Conservation (phyloP, 2,329 filamentous ascomycete species). For the Metarhizium guizhouense region DNA sequence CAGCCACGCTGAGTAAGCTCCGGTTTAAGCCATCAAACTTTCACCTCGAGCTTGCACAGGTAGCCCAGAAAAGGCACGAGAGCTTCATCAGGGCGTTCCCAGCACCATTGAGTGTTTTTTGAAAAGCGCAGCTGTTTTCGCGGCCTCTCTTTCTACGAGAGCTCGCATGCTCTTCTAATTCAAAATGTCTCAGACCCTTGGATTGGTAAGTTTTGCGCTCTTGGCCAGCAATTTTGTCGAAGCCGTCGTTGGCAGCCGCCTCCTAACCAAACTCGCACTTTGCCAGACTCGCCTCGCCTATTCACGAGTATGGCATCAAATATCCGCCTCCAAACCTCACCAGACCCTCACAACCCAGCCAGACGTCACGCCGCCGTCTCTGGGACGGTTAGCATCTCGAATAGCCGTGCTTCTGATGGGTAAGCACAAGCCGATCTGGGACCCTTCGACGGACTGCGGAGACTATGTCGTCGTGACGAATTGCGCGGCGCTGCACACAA, state of each 20-base stretch:
- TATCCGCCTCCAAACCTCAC: conserved; percentile 62
- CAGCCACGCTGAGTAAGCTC: conserved; percentile 3
- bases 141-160: conserved; percentile 5
- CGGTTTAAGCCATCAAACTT: neutral
- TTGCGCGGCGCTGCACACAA: conserved; percentile 78
- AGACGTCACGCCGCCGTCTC: conserved; percentile 60
- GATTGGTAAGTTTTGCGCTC: conserved; percentile 46
- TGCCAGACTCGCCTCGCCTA: conserved; percentile 87
- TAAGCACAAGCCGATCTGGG: conserved; percentile 97
- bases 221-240: neutral
- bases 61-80: neutral
- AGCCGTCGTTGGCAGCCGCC: neutral
- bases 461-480: conserved; percentile 96
- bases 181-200: conserved; percentile 67
- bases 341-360: conserved; percentile 48
- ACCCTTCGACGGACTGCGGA: conserved; percentile 95
- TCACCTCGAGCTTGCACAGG: neutral
- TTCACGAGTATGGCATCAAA: conserved; percentile 86
- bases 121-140: neutral
- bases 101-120: neutral
- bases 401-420: conserved; percentile 90
- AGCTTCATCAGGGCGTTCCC: neutral
- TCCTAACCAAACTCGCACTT: neutral
- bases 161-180: conserved; percentile 10
- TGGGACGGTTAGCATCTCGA: conserved; percentile 79